Base-by-base conservation (phyloP, 805 yeast genomes). In the Metschnikowia vanudenii region DNA sequence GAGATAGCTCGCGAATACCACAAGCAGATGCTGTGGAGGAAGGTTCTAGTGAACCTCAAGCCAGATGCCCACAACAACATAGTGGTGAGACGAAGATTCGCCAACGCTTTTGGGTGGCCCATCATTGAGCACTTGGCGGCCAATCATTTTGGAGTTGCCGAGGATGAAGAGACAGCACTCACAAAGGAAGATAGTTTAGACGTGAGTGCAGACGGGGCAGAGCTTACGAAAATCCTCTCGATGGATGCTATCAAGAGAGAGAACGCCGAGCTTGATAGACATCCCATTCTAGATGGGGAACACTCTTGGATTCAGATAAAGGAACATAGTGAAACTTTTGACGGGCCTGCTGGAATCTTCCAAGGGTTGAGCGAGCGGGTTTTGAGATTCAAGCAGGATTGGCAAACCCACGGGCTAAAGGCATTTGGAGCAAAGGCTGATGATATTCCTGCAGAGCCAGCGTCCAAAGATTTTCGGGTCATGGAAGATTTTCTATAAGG, bases 1-100 rank as follows among this genome's bases (percentile, higher is more conserved):
- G 76, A 79, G 45, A 85, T 94, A 43, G 99, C 99, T 0, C 70
- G 96, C 34, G 80, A 82, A 39, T 94, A 96, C 85, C 98, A 92
- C 60, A 74, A 79, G 47, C 81, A 79, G 10, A 79, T 89, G 84
- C 65, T 80, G 13, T 92, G 99, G 99, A 71, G 97, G 37, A 92
- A 92, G 65, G 96, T 94, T 2, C 67, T 94, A 22, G 96, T 91
- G 22, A 33, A 63, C 42, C 58, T 73, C 17, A 76, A 75, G 0
- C 75, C 76, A 1, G 78, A 73, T 56, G 75, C 78, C 2, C 78
- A 73, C 53, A 73, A 71, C 52, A 73, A 72, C 49, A 73, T 73
- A 6, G 60, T 70, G 3, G 78, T 73, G 12, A 51, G 78, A 39
- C 59, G 78, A 43, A 50, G 74, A 29, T 73, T 73, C 55, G 60